Evolutionary conservation across 768 basidiomycete species (phyloP).

Genomic region (Serendipita sp.): DNA sequence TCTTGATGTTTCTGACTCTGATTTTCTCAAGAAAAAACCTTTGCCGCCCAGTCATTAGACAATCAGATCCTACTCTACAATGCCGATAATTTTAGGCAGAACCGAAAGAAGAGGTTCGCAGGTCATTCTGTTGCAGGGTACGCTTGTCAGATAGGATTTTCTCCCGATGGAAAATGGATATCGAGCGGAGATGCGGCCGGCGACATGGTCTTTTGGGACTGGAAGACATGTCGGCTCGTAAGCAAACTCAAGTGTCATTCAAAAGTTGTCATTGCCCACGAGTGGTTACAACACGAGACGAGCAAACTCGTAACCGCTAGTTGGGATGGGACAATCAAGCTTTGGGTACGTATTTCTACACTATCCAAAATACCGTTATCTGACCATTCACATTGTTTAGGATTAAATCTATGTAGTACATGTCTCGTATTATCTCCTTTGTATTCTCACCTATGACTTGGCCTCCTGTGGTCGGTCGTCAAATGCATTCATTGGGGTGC

Average conservation of each 20-base stretch:
- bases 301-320: conserved; percentile 93
- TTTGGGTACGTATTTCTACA: conserved; percentile 55
- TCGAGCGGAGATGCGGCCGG: conserved; percentile 92
- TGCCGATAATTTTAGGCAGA: conserved; percentile 96
- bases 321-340: conserved; percentile 95
- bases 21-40: conserved; percentile 59
- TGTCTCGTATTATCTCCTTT: no score
- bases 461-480: no score
- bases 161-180: conserved; percentile 96
- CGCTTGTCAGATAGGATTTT: conserved; percentile 93
- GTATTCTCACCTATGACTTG: no score
- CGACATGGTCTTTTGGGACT: conserved; percentile 97
- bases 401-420: no score
- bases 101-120: conserved; percentile 95
- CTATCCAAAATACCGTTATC: no score
- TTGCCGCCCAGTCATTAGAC: conserved; percentile 93
- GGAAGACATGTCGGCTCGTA: conserved; percentile 95
- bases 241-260: conserved; percentile 75
- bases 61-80: conserved; percentile 97
- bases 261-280: conserved; percentile 95
- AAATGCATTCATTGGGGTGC: no score
- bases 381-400: no score
- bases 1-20: background rate
- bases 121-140: conserved; percentile 96
- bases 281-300: conserved; percentile 94